These are phyloP conservation scores for Colletotrichum shisoi DNA, from an alignment of 2,329 filamentous ascomycete species.

Conservation along the genomic window DNA sequence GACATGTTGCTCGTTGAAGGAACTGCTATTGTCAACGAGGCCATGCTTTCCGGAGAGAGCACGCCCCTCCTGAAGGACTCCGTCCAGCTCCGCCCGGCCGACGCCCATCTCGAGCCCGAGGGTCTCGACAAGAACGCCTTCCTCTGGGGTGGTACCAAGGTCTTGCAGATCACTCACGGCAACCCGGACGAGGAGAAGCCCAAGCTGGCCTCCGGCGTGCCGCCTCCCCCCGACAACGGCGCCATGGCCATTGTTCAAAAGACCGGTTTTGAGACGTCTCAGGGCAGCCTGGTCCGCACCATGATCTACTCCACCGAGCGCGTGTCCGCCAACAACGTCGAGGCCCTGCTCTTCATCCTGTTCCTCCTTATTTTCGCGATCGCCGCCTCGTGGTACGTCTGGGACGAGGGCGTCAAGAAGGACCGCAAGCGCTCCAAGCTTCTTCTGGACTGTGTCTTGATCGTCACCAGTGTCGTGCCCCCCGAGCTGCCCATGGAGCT, in stretches of 20 bases:
- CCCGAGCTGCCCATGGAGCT: constrained; percentile 98
- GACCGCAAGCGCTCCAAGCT: constrained; percentile 98
- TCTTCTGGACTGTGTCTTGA: constrained; percentile 94
- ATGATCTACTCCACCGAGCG: constrained; percentile 99
- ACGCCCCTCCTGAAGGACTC: constrained; percentile 97
- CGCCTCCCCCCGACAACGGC: constrained; percentile 87
- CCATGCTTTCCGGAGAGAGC: constrained; percentile 98
- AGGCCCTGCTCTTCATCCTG: constrained; percentile 95
- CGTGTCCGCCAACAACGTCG: constrained; percentile 96
- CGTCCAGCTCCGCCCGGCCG: constrained; percentile 83
- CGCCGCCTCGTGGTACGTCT: constrained; percentile 98
- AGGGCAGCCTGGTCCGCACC: constrained; percentile 94
- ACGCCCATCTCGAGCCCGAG: constrained; percentile 83
- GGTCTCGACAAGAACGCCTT: constrained; percentile 96
- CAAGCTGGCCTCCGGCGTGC: constrained; percentile 77
- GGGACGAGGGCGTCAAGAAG: constrained; percentile 92
- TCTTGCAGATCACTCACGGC: constrained; percentile 91
- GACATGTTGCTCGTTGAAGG: constrained; percentile 96
- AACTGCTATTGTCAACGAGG: constrained; percentile 97
- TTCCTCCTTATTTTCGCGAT: constrained; percentile 96
- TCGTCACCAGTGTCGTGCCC: constrained; percentile 97
- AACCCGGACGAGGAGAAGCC: constrained; percentile 77
- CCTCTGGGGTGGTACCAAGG: constrained; percentile 96
- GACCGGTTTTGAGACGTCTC: constrained; percentile 98
- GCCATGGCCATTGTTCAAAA: constrained; percentile 94